A percentile compares a stretch with the other conserved stretches of the same genome.
phyloP scores from a whole-genome alignment of 2,329 filamentous ascomycete species.

The Colletotrichum somersetense region DNA sequence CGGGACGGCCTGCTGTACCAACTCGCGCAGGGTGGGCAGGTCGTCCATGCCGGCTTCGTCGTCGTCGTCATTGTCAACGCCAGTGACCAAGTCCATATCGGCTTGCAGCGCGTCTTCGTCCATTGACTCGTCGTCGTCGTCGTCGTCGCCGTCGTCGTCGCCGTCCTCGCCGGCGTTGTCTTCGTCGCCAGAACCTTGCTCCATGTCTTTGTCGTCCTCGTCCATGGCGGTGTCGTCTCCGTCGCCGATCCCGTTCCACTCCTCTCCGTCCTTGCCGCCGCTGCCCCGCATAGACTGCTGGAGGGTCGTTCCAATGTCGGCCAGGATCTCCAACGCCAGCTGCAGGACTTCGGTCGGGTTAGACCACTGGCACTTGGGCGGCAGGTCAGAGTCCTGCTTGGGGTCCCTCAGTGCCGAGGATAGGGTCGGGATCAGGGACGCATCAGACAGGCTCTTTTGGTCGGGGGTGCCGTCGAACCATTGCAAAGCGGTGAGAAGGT shows the following conservation, averaged over 20 bases:
- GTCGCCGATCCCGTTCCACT: constrained; percentile 56
- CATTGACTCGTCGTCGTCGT: constrained; percentile 63
- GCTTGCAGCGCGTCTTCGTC: constrained; percentile 69
- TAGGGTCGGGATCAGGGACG: constrained; percentile 61
- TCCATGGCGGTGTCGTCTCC: constrained; percentile 55
- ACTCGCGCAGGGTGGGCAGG: constrained; percentile 65
- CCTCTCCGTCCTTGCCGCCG: constrained; percentile 51
- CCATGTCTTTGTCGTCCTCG: constrained; percentile 51
- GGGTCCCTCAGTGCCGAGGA: constrained; percentile 54
- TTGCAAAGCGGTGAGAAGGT: constrained; percentile 67
- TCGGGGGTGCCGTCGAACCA: constrained; percentile 66
- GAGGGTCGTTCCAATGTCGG: constrained; percentile 72
- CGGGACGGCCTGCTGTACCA: constrained; percentile 60
- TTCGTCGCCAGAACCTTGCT: constrained; percentile 51
- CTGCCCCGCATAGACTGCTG: constrained; percentile 60
- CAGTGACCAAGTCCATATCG: constrained; percentile 75
- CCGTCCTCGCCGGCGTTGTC: constrained; percentile 55
- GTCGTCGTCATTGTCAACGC: constrained; percentile 58
- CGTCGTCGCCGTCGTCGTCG: constrained; percentile 54
- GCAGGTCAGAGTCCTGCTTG: constrained; percentile 44
- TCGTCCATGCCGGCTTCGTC: constrained; percentile 62
- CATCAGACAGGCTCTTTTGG: constrained; percentile 63
- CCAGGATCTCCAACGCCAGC: constrained; percentile 72
- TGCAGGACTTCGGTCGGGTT: constrained; percentile 62
- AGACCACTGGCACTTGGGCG: constrained; percentile 53